Evolutionary conservation across 192 early-diverging fungal genomes (phyloP).

Genomic region (Backusella westeae): DNA sequence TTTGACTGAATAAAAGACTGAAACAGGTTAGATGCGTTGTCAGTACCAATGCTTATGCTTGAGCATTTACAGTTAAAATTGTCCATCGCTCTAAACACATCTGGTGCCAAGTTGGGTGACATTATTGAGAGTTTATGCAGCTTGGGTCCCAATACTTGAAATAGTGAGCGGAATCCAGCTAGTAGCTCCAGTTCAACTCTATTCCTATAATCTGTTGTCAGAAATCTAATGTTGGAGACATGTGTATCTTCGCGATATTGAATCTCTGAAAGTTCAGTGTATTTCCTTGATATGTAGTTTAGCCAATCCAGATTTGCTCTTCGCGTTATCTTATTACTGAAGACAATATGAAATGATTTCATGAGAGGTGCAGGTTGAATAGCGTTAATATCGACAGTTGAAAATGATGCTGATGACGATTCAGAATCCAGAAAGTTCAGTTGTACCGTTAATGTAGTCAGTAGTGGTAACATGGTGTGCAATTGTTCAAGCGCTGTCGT

Average conservation of each 20-base stretch:
- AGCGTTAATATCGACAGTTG: not conserved
- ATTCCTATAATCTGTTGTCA: not conserved
- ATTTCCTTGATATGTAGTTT: not conserved
- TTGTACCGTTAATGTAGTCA: not conserved
- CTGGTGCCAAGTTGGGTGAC: not conserved
- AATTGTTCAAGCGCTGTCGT: not conserved
- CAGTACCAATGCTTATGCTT: not conserved
- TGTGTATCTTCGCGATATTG: not conserved
- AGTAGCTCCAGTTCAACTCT: not conserved
- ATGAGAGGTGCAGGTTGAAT: not conserved
- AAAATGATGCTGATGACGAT: not conserved
- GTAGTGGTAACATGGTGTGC: not conserved
- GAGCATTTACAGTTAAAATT: not conserved
- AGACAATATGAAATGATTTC: not conserved
- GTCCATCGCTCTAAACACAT: not conserved
- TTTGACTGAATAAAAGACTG: not conserved
- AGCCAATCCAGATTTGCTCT: not conserved
- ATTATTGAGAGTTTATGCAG: not conserved
- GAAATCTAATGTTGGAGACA: not conserved
- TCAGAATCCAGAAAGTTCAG: not conserved
- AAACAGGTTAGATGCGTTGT: not conserved
- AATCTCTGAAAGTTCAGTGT: not conserved
- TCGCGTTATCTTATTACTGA: not conserved
- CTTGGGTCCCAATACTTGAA: not conserved
- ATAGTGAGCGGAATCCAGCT: not conserved